Percentiles rank a stretch among this genome's conserved stretches.
These are phyloP conservation scores for Microcos paniculata DNA, from an alignment of 345 rosid species.

Conservation along the genomic window DNA sequence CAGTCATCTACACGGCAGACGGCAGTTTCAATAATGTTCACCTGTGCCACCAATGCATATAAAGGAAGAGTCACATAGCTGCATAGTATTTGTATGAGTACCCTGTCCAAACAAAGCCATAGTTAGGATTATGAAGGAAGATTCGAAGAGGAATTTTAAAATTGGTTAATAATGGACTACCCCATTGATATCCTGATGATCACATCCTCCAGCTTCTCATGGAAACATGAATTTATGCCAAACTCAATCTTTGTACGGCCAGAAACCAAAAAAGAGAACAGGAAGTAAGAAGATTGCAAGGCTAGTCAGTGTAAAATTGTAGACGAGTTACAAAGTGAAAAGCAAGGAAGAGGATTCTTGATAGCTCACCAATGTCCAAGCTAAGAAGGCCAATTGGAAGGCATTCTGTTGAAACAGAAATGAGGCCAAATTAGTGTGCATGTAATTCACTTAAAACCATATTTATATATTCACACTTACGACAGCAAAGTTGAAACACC, in stretches of 20 bases:
- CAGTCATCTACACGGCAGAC: neutral
- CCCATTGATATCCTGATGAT: neutral
- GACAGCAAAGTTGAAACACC: neutral
- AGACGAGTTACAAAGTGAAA: neutral
- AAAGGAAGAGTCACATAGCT: slow-evolving; percentile 94
- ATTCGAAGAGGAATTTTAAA: neutral
- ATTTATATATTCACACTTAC: neutral
- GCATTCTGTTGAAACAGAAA: neutral
- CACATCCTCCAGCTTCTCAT: neutral
- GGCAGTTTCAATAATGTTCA: neutral
- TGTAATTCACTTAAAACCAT: neutral
- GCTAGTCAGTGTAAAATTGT: neutral
- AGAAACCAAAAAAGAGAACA: neutral
- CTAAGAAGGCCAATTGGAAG: neutral
- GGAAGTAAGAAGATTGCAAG: neutral
- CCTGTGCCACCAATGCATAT: slow-evolving; percentile 85
- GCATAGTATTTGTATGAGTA: slow-evolving; percentile 74
- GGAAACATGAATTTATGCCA: neutral
- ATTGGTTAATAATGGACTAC: neutral
- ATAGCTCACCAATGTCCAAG: neutral
- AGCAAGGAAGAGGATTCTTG: neutral
- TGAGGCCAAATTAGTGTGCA: neutral
- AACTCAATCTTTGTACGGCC: neutral
- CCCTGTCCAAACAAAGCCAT: slow-evolving; percentile 35
- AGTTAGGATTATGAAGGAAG: neutral